phyloP scores from a whole-genome alignment of 177 flowering plant genomes.

The Telopea speciosissima region DNA sequence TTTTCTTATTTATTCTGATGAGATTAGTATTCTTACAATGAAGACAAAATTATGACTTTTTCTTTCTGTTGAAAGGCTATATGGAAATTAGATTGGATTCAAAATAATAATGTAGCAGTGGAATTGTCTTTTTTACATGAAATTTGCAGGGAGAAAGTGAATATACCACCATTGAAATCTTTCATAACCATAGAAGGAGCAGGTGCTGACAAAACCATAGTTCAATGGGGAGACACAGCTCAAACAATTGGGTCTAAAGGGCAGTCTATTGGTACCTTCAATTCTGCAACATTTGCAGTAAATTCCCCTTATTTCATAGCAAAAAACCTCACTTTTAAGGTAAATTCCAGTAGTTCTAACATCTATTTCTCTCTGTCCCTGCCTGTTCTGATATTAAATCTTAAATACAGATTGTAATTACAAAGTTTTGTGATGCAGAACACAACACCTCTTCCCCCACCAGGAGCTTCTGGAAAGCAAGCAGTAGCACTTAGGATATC shows the following conservation, averaged over 20 bases:
- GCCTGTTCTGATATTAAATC: too few relatives aligned
- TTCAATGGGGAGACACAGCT: conserved; percentile 96
- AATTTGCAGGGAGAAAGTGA: conserved; percentile 80
- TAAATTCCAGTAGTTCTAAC: conserved; percentile 9
- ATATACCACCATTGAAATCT: conserved; percentile 60
- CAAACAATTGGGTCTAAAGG: conserved; percentile 63
- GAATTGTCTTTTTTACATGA: conserved; percentile 1
- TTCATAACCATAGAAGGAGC: conserved; percentile 87
- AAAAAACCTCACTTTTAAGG: conserved; percentile 96
- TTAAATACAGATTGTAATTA: too few relatives aligned
- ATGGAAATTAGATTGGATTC: background rate
- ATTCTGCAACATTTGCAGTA: conserved; percentile 90
- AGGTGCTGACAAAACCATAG: conserved; percentile 79
- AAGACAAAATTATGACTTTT: too few relatives aligned
- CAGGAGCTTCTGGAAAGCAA: conserved; percentile 82
- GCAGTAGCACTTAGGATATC: conserved; percentile 95
- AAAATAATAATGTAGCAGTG: background rate
- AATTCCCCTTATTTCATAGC: conserved; percentile 87
- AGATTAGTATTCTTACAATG: background rate
- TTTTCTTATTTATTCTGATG: background rate
- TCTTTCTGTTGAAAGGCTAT: background rate
- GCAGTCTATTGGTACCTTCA: conserved; percentile 72
- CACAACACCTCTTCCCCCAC: conserved; percentile 80
- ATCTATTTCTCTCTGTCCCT: background rate
- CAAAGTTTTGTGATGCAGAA: conserved; percentile 40